Base-by-base conservation (phyloP, 73 alveolate species). In the Blepharisma japonicum region DNA sequence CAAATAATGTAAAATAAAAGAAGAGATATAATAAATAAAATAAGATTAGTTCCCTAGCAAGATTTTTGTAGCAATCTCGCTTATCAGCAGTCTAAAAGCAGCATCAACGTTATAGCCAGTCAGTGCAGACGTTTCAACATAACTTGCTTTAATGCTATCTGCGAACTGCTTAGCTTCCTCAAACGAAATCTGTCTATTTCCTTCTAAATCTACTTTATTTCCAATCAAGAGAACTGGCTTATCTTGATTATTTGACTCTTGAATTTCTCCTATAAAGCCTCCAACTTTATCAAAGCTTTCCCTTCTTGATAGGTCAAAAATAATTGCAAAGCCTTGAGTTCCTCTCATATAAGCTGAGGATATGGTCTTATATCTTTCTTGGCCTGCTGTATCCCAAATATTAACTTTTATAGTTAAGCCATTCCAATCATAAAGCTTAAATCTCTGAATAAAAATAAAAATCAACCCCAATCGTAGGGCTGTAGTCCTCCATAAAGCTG, bases 381-480 rank as follows among this genome's bases (percentile, higher is more conserved):
- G 92, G 6, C 98, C 99, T 0, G 98, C 89, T 6, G 99, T 96
- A 85, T 96, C 99, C 99, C 99, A 96, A 39, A 96, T 85, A 68
- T 90, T 66, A 51, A 96, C 78, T 79, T 93, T 96, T 45, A 90
- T 89, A 25, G 83, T 51, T 45, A 81, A 66, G 53, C 78, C 84
- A 21, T 88, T 86, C 56, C 68, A 61, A 38, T 85, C 86, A 32
- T n/a, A n/a, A n/a, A n/a, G n/a, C n/a, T n/a, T n/a, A n/a, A n/a
- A n/a, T n/a, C n/a, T n/a, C n/a, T n/a, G n/a, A n/a, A n/a, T n/a
- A n/a, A n/a, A n/a, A n/a, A n/a, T n/a, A 7, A 56, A 8, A 72
- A 85, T 85, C 92, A 6, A 85, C 89, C 45, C 92, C 92, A 55
- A 85, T 80, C 50, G 92, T 85, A 25, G 92, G 80, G 53, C 68